Conservation (phyloP, 2,329 filamentous ascomycete species). For the Thermothelomyces thermophilus region DNA sequence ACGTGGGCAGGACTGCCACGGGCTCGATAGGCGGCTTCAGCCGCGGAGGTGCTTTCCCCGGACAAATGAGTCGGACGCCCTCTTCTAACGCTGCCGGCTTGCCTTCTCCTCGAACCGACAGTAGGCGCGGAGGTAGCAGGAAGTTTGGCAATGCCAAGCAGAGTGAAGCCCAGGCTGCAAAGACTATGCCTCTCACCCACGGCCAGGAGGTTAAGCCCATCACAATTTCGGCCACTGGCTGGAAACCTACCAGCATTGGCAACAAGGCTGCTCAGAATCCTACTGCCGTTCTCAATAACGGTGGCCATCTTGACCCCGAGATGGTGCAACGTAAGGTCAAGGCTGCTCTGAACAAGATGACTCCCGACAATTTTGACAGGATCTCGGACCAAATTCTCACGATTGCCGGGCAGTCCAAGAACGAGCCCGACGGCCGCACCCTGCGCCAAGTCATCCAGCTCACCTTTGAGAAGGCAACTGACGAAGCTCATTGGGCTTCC, state of each 20-base stretch:
- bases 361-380: conserved; percentile 95
- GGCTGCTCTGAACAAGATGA: conserved; percentile 99
- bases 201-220: conserved; percentile 78
- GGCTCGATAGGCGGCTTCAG: conserved; percentile 53
- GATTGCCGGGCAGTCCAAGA: conserved; percentile 92
- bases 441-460: conserved; percentile 97
- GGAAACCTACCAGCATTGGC: conserved; percentile 76
- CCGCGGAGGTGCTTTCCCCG: conserved; percentile 57
- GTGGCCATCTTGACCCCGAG: conserved; percentile 70
- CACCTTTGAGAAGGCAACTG: conserved; percentile 97
- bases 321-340: conserved; percentile 99
- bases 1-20: conserved; percentile 42
- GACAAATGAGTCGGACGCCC: conserved; percentile 59
- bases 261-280: conserved; percentile 34
- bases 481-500: conserved; percentile 95
- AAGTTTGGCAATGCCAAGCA: conserved; percentile 49
- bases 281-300: conserved; percentile 38
- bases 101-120: conserved; percentile 65
- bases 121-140: conserved; percentile 56
- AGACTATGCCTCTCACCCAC: conserved; percentile 86
- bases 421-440: conserved; percentile 88
- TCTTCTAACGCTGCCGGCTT: conserved; percentile 52
- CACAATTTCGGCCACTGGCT: conserved; percentile 64
- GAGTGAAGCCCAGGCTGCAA: conserved; percentile 63
- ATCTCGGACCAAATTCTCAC: conserved; percentile 88